These are phyloP conservation scores for Ogataea pignaliae DNA, from an alignment of 805 yeast species.

Conservation along the genomic window DNA sequence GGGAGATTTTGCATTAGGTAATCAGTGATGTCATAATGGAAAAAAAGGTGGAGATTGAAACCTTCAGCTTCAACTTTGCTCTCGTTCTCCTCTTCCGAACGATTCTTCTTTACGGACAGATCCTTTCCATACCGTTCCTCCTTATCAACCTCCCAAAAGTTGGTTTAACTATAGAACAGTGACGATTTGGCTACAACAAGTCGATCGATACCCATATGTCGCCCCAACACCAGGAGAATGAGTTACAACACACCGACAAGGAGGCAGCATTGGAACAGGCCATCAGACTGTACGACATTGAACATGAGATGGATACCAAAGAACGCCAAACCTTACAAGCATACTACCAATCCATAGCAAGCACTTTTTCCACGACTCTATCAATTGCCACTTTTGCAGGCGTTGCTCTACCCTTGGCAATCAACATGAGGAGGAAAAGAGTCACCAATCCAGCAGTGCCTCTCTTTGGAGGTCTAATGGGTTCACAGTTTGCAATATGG, in stretches of 20 bases:
- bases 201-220: no score
- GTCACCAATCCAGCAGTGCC: conserved; percentile 37
- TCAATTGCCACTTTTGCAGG: conserved; percentile 33
- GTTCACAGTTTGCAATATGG: conserved; percentile 29
- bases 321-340: conserved; percentile 41
- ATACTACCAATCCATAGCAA: conserved; percentile 35
- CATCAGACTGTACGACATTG: conserved; percentile 45
- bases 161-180: no score
- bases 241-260: not conserved
- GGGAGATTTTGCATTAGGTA: no score
- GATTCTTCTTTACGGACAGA: no score
- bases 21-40: no score
- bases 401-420: conserved; percentile 38
- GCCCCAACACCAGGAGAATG: no score
- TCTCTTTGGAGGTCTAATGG: conserved; percentile 36
- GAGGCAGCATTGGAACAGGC: conserved; percentile 39
- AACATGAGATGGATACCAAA: conserved; percentile 34
- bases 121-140: no score
- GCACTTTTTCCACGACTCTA: conserved; percentile 28
- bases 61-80: no score
- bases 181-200: no score
- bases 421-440: conserved; percentile 31
- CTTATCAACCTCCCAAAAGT: no score
- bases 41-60: no score
- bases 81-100: no score